These are phyloP conservation scores for Colletotrichum agaves DNA, from an alignment of 2,329 filamentous ascomycete genomes.

Conservation along the genomic window DNA sequence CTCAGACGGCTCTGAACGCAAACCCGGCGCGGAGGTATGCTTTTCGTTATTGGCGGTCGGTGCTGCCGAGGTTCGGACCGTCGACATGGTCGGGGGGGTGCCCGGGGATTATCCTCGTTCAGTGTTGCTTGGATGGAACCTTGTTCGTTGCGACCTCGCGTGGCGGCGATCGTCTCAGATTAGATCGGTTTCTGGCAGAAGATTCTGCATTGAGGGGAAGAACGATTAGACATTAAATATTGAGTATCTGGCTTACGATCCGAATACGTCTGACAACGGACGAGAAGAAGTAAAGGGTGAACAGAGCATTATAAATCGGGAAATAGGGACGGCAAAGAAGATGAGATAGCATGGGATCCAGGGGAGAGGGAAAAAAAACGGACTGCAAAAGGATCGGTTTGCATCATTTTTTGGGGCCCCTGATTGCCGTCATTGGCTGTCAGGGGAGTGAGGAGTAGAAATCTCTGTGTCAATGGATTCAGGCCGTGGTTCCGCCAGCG, in stretches of 20 bases:
- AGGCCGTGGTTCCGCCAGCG: not conserved
- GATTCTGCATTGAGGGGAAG: not conserved
- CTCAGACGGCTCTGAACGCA: conserved; percentile 16
- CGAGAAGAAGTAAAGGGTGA: not conserved
- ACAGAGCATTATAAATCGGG: conserved; percentile 11
- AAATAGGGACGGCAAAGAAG: not conserved
- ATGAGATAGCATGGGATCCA: not conserved
- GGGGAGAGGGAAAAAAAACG: conserved; percentile 20
- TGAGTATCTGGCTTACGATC: not conserved
- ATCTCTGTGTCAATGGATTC: conserved; percentile 9
- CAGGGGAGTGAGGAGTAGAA: not conserved
- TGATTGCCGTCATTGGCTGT: conserved; percentile 13
- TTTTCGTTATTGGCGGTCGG: conserved; percentile 4
- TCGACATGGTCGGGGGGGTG: conserved; percentile 8
- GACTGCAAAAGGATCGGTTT: not conserved
- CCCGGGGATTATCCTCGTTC: not conserved
- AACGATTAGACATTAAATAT: conserved; percentile 16
- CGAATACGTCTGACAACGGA: not conserved
- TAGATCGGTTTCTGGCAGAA: not conserved
- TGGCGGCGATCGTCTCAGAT: not conserved
- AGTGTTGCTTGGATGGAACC: conserved; percentile 9
- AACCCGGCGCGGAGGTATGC: not conserved
- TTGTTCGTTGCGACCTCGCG: conserved; percentile 8
- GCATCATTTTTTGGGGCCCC: conserved; percentile 27
- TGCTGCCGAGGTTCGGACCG: not conserved